Evolutionary conservation across 441 rosid species (phyloP), one percentile per base, ranked within the genome.

Genomic region (Populus trichocarpa): DNA sequence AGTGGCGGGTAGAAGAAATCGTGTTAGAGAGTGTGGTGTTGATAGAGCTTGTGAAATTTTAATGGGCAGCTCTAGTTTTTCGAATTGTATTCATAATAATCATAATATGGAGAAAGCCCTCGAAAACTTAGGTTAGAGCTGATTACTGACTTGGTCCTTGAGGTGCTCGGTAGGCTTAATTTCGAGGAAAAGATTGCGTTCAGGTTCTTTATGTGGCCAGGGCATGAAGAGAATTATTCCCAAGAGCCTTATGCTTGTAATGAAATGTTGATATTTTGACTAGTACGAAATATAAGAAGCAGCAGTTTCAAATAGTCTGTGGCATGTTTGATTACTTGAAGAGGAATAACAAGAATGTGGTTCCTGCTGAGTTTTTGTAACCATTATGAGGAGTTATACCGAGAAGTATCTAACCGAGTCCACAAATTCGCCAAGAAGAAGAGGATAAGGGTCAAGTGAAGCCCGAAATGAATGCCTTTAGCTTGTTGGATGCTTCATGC

Each of bases 371-470:
- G 72, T 87, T 86, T 69, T 76, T 94, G 81, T 22, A 22, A 77
- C 72, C 70, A 89, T 91, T 69, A 84, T 96, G 72, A 91, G 90
- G 67, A 86, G 85, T 92, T 92, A 94, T 70, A 87, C 97, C 7
- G 91, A 87, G 74, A 93, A 92, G 89, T 86, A 93, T 38, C 68
- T 89, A 87, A 93, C 94, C 3, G 87, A 85, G 89, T 90, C 75
- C 96, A 91, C 88, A 92, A 92, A 78, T 96, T 94, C 40, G 96
- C 97, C 0, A 91, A 89, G 86, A 89, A 88, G 88, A 96, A 96
- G 90, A 88, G 87, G 84, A 87, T 92, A 71, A 87, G 92, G 87
- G 93, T 92, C 78, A 93, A 92, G 88, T 92, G 0, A 97, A 91
- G 84, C 94, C 94, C 0, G 99, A 96, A 87, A 87, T 94, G 50